Evolutionary conservation across 306 rosid genomes (phyloP), one percentile per base, ranked within the genome.

Genomic region (Rosa lucieae): DNA sequence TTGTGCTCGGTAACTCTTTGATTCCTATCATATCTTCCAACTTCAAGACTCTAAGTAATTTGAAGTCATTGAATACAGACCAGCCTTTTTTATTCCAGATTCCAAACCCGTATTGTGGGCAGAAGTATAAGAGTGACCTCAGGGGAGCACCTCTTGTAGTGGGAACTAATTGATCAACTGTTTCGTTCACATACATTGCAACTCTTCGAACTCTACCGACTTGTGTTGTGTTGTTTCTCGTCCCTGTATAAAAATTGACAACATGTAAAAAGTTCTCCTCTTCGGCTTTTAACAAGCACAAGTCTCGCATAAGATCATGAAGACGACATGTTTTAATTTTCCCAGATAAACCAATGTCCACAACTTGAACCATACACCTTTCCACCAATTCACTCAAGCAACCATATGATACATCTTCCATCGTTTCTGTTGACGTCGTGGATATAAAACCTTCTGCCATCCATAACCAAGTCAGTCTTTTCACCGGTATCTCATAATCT

Each of bases 221-320:
- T 40, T 5, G 44, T 40, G 44, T 40, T 5, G 5, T 5, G 8
- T 5, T 5, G 49, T 20, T 59, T 61, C 56, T 52, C 21, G 44
- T 56, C 49, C 58, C 79, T 67, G 75, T 71, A 37, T 63, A 59
- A 46, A 9, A 61, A 76, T 61, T 44, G 4, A 73, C 49, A 44
- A 79, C 49, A n/a, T 77, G 68, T 6, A 88, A 75, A 75, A 90
- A 88, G 66, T 78, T 78, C 61, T 88, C 91, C 32, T 77, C 56
- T 35, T 5, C 68, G 39, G 89, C 90, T 61, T 86, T 88, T 67
- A 77, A 51, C 77, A 84, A 68, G 82, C 91, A 83, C 59, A 88
- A 39, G 49, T 90, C 91, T 11, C 84, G 86, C 93, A 90, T 90
- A 68, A 90, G 74, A 83, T 88, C 89, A 81, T 90, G 93, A 10